Evolutionary conservation across 148 eudicot genomes (phyloP).

Genomic region (Rhododendron vialii): DNA sequence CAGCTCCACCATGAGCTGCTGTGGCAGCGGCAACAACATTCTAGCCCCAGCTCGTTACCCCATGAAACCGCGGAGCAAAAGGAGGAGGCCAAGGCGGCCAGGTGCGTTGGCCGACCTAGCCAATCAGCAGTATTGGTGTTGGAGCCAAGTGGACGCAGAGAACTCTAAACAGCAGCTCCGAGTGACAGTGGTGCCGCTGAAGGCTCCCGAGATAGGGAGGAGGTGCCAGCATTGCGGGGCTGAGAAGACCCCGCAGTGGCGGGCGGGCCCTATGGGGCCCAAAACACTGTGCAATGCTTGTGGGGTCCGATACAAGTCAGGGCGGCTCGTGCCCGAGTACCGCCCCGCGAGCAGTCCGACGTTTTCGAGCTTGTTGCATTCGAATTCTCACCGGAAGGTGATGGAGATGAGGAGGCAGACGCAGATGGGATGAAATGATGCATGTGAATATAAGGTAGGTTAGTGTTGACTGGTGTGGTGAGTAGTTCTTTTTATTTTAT

Average conservation of each 20-base stretch:
- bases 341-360: constrained; percentile 88
- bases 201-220: constrained; percentile 38
- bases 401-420: constrained; percentile 79
- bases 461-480: constrained; percentile 19
- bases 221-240: constrained; percentile 69
- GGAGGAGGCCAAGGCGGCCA: constrained; percentile 25
- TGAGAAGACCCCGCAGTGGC: constrained; percentile 91
- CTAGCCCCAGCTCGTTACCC: constrained; percentile 47
- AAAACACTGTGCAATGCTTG: constrained; percentile 89
- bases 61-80: constrained; percentile 51
- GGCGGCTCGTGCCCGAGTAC: constrained; percentile 78
- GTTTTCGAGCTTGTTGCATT: constrained; percentile 60
- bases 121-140: constrained; percentile 23
- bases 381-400: constrained; percentile 83
- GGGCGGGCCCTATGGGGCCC: constrained; percentile 81
- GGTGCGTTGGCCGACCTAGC: constrained; percentile 22
- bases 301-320: constrained; percentile 89
- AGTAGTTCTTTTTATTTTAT: neutral
- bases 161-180: constrained; percentile 3
- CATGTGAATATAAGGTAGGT: constrained; percentile 35
- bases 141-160: constrained; percentile 21
- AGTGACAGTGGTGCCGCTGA: neutral
- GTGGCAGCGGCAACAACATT: constrained; percentile 24
- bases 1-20: constrained; percentile 21
- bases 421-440: constrained; percentile 28